Conservation (phyloP, 2,329 filamentous ascomycete genomes). For the Cordyceps tenuipes region DNA sequence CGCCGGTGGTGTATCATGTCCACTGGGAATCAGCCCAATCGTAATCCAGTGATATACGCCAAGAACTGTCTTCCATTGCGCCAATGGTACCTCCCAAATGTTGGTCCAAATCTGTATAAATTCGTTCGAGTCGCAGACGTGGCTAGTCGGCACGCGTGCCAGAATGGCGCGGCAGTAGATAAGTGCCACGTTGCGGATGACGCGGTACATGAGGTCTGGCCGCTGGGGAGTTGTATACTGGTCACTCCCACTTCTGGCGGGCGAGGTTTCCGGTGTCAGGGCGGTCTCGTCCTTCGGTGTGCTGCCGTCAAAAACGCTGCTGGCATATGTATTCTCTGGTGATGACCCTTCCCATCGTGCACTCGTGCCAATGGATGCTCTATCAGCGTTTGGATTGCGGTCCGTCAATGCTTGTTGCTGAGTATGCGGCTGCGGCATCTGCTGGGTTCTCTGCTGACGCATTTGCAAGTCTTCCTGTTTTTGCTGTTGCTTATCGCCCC, state of each 20-base stretch:
- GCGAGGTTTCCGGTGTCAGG: conserved; percentile 2
- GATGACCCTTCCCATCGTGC: conserved; percentile 12
- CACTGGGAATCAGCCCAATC: conserved; percentile 32
- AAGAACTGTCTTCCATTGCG: conserved; percentile 37
- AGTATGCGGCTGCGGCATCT: background rate
- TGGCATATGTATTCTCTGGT: conserved; percentile 8
- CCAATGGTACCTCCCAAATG: conserved; percentile 38
- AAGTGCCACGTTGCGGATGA: conserved; percentile 36
- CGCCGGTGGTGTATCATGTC: conserved; percentile 30
- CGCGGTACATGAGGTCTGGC: conserved; percentile 38
- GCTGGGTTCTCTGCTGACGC: conserved; percentile 7
- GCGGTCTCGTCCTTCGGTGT: conserved; percentile 3
- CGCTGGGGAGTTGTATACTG: conserved; percentile 14
- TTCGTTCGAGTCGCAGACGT: conserved; percentile 30
- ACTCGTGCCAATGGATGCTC: conserved; percentile 10
- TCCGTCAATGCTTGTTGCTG: background rate
- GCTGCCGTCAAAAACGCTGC: conserved; percentile 8
- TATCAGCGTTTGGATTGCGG: background rate
- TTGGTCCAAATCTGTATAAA: conserved; percentile 37
- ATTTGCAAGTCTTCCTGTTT: conserved; percentile 9
- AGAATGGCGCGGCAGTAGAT: conserved; percentile 41
- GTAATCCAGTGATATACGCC: conserved; percentile 43
- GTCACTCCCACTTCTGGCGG: conserved; percentile 10
- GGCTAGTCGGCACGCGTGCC: conserved; percentile 32
- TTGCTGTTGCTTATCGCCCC: background rate